Evolutionary conservation across 306 rosid species (phyloP).

Genomic region (Cyclanthera cordifolia): DNA sequence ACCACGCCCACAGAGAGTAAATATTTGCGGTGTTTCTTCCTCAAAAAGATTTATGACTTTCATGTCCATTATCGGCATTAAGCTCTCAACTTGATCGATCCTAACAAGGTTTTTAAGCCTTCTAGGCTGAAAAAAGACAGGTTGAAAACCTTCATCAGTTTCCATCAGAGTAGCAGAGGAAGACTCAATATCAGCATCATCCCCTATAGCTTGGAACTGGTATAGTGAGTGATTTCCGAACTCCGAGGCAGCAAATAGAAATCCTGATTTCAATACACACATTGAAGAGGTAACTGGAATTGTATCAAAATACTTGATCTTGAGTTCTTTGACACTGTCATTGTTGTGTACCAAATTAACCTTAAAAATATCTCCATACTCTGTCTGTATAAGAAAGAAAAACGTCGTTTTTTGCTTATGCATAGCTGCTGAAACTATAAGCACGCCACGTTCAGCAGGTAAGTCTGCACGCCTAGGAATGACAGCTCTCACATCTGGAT

Average conservation of each 20-base stretch:
- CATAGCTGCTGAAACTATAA: slow-evolving; percentile 83
- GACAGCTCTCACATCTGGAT: slow-evolving; percentile 76
- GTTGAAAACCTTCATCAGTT: slow-evolving; percentile 85
- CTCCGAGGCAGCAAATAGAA: slow-evolving; percentile 85
- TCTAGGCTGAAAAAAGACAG: slow-evolving; percentile 83
- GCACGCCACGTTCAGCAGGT: slow-evolving; percentile 82
- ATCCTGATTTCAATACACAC: slow-evolving; percentile 89
- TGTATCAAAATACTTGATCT: slow-evolving; percentile 84
- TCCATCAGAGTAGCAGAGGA: slow-evolving; percentile 77
- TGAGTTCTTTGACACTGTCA: slow-evolving; percentile 64
- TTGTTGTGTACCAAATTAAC: slow-evolving; percentile 70
- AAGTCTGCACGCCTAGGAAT: slow-evolving; percentile 78
- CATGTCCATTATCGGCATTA: slow-evolving; percentile 93
- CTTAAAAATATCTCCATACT: slow-evolving; percentile 92
- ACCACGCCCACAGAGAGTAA: slow-evolving; percentile 92
- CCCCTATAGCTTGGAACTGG: slow-evolving; percentile 82
- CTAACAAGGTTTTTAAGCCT: slow-evolving; percentile 78
- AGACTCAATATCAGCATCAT: slow-evolving; percentile 86
- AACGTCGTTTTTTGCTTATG: slow-evolving; percentile 72
- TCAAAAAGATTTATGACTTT: slow-evolving; percentile 73
- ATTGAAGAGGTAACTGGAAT: slow-evolving; percentile 82
- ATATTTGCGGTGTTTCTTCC: slow-evolving; percentile 94
- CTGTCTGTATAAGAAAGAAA: slow-evolving; percentile 87
- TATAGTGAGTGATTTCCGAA: slow-evolving; percentile 84
- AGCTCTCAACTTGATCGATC: slow-evolving; percentile 90